Conservation (phyloP, 1,284 basidiomycete species). For the Paramarasmius palmivorus region DNA sequence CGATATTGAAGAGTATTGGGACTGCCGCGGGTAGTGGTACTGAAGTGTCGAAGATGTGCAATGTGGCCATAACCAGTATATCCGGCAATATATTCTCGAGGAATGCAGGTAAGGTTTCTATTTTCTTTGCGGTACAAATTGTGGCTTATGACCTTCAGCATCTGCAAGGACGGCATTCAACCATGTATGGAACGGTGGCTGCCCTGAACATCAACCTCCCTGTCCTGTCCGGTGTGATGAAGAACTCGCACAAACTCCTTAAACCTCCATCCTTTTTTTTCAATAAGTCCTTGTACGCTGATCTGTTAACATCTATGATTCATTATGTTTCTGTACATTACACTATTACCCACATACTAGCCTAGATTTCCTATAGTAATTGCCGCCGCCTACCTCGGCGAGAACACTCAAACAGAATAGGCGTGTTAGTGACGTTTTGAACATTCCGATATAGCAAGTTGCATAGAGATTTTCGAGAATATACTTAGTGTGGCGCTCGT, state of each 20-base stretch:
- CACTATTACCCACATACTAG: no score
- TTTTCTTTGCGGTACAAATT: background rate
- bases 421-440: no score
- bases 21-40: background rate
- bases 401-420: no score
- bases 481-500: no score
- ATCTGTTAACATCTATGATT: no score
- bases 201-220: conserved; percentile 1
- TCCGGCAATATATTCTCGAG: background rate
- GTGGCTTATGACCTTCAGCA: background rate
- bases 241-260: background rate
- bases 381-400: no score
- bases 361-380: no score
- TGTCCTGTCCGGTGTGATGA: background rate
- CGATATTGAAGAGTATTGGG: conserved; percentile 20
- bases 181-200: background rate
- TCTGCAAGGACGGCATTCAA: background rate
- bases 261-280: background rate
- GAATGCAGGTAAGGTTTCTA: background rate
- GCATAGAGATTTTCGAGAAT: no score
- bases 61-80: background rate
- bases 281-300: no score
- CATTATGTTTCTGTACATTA: no score
- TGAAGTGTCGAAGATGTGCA: background rate
- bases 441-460: no score